phyloP scores from a whole-genome alignment of 108 stramenopile species.

The Cyclotella choctawhatcheeana region DNA sequence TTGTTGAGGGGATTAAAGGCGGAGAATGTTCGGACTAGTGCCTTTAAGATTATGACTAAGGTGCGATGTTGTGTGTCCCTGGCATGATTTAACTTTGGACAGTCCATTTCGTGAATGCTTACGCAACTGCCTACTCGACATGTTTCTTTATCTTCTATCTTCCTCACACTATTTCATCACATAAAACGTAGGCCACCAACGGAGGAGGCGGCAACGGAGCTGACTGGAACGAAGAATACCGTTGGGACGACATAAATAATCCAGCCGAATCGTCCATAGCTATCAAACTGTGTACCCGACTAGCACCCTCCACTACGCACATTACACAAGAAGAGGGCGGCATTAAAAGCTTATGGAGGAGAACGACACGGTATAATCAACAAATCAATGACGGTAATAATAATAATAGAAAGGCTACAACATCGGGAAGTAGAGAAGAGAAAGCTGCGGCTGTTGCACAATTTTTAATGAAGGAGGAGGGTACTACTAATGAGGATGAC shows the following conservation, averaged over 20 bases:
- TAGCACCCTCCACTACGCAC: constrained; percentile 15
- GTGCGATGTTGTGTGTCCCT: not conserved
- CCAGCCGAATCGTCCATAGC: constrained; percentile 57
- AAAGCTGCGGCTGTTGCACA: constrained; percentile 52
- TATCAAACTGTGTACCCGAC: constrained; percentile 60
- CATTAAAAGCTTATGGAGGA: constrained; percentile 44
- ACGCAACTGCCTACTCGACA: not conserved
- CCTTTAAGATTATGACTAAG: constrained; percentile 17
- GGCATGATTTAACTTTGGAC: not conserved
- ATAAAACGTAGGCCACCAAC: constrained; percentile 16
- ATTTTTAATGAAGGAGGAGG: constrained; percentile 41
- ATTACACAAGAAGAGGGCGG: constrained; percentile 15
- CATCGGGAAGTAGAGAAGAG: constrained; percentile 21
- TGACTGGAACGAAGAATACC: constrained; percentile 84
- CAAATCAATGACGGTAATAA: too few species aligned
- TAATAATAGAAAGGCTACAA: constrained; percentile 41
- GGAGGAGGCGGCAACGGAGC: constrained; percentile 42
- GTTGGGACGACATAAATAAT: constrained; percentile 66
- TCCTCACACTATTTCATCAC: not conserved
- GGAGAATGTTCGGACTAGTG: constrained; percentile 1
- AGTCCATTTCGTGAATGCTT: not conserved
- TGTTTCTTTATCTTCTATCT: not conserved
- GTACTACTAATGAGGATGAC: not conserved
- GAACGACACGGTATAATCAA: too few species aligned
- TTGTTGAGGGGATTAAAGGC: constrained; percentile 1